Base-by-base conservation (phyloP, 78 protist species). In the Cavenderia fasciculata region DNA sequence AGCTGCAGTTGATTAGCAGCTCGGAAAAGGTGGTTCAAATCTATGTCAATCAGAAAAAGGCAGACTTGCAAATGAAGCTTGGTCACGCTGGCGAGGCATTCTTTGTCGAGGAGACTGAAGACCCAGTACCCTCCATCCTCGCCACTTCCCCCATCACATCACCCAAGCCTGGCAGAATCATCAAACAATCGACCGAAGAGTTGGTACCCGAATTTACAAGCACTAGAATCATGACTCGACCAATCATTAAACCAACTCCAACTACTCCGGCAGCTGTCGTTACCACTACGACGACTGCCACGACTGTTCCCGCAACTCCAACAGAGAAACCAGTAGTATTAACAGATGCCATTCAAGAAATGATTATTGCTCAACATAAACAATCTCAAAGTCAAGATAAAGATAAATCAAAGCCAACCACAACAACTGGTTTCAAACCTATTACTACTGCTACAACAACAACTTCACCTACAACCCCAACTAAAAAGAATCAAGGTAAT, bases 61-160 rank as follows among this genome's bases (percentile, higher is more conserved):
- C 92, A 0, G 84, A 84, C 27, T n/a, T 95, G 4, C 69, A 31
- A 40, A 96, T 97, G 98, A 69, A 82, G 23, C 46, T 97, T 4
- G 98, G 99, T 40, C 72, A 62, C 3, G 93, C 94, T 1, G 99
- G 99, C 34, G 98, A 96, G 49, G 96, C 96, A 8, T 95, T 46
- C 84, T 97, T 96, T 69, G 85, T 95, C 44, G 95, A 85, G 41
- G 86, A 74, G 43, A 78, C 89, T 2, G 89, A 90, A n/a, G 93
- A 87, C 3, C 93, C 93, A 19, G 93, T 87, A 2, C 87, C 93
- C 10, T 18, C 46, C 11, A 40, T 77, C 29, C 70, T 76, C 5
- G 94, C 94, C 10, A 76, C 86, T 18, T 90, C 94, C 4, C 94
- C 94, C 12, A 68, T 90, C 4, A 75, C 94, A 7, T 90, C 94